Conservation (phyloP, 2,329 filamentous ascomycete genomes). For the Elsinoe arachidis region DNA sequence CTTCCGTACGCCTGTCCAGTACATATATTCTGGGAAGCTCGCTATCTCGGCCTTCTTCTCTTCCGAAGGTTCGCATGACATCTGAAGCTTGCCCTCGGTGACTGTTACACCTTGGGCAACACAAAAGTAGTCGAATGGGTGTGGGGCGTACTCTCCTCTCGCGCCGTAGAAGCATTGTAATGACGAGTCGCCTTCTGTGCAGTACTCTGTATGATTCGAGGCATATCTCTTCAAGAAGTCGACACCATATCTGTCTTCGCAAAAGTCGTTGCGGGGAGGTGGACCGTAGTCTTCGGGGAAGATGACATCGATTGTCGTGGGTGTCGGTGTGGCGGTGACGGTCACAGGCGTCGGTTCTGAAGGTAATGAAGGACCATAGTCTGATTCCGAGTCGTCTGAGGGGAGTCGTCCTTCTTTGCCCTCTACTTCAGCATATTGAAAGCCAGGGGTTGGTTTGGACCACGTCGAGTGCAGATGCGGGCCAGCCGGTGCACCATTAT, state of each 20-base stretch:
- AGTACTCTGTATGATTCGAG: slow-evolving; percentile 6
- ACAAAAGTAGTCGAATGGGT: slow-evolving; percentile 10
- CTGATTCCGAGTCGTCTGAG: background rate
- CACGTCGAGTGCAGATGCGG: slow-evolving; percentile 6
- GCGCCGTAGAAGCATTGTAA: slow-evolving; percentile 5
- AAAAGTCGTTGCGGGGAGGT: slow-evolving; percentile 2
- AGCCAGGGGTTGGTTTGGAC: background rate
- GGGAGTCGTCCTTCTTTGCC: background rate
- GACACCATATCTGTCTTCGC: slow-evolving; percentile 5
- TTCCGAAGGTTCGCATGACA: slow-evolving; percentile 12
- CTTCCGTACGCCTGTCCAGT: slow-evolving; percentile 10
- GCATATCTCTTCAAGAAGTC: slow-evolving; percentile 6
- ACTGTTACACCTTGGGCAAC: slow-evolving; percentile 11
- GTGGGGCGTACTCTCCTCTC: slow-evolving; percentile 3
- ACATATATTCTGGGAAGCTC: slow-evolving; percentile 13
- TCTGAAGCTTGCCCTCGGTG: slow-evolving; percentile 1
- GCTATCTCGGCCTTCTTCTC: slow-evolving; percentile 11
- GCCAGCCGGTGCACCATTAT: background rate
- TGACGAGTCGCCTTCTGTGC: background rate
- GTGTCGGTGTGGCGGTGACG: background rate
- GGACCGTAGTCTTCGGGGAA: slow-evolving; percentile 1
- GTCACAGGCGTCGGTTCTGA: background rate
- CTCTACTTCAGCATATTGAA: background rate
- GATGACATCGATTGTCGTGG: background rate
- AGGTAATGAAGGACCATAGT: background rate